These are phyloP conservation scores for Gliomastix tumulicola DNA, from an alignment of 2,329 filamentous ascomycete genomes.

Conservation along the genomic window DNA sequence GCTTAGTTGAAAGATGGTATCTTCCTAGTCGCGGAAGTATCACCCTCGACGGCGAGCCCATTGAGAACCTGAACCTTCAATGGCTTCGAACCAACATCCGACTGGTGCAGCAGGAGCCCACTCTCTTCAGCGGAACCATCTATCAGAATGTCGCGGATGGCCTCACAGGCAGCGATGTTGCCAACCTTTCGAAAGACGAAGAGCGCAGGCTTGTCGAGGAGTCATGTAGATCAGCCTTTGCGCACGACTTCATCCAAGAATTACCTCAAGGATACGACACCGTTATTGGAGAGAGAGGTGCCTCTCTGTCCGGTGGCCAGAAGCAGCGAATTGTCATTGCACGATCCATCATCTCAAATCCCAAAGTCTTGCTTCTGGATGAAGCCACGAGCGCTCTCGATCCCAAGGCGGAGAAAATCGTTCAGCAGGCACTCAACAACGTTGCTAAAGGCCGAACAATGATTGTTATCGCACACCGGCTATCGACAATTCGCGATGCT, in stretches of 20 bases:
- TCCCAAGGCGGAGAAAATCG: constrained; percentile 37
- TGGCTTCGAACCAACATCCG: constrained; percentile 47
- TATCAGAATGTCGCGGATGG: constrained; percentile 46
- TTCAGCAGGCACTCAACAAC: constrained; percentile 49
- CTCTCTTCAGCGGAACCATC: constrained; percentile 44
- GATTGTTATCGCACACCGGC: constrained; percentile 56
- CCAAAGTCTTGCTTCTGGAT: constrained; percentile 58
- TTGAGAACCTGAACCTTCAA: constrained; percentile 26
- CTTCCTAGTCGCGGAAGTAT: constrained; percentile 36
- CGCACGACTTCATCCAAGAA: constrained; percentile 43
- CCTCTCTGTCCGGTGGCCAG: constrained; percentile 60
- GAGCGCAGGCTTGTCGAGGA: constrained; percentile 34
- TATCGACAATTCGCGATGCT: constrained; percentile 52
- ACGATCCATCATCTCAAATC: constrained; percentile 56
- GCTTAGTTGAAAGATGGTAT: constrained; percentile 54
- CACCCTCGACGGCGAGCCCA: constrained; percentile 30
- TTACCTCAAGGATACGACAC: constrained; percentile 53
- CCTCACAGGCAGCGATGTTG: constrained; percentile 27
- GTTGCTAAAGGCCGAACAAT: constrained; percentile 52
- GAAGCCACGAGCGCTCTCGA: constrained; percentile 59
- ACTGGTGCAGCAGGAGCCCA: constrained; percentile 45
- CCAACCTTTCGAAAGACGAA: constrained; percentile 31
- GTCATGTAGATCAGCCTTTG: constrained; percentile 42
- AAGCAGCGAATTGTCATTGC: constrained; percentile 62
- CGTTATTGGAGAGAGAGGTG: constrained; percentile 56